phyloP scores from a whole-genome alignment of 768 basidiomycete genomes.

The Neoboletus magnificus region DNA sequence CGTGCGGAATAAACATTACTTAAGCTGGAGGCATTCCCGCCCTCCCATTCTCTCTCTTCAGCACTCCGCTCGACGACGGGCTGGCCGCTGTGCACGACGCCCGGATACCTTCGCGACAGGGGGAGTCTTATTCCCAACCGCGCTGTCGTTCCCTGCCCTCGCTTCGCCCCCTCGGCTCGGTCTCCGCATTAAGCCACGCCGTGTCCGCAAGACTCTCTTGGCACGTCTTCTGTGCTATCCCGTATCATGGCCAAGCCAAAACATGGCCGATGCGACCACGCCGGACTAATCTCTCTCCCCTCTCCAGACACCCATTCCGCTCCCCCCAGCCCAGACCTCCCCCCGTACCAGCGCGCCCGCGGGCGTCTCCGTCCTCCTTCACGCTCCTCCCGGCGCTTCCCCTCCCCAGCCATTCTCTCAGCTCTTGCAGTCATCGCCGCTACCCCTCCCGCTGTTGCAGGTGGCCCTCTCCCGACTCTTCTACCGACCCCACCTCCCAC shows the following conservation, averaged over 20 bases:
- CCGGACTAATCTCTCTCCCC: constrained; percentile 8
- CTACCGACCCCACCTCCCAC: constrained; percentile 41
- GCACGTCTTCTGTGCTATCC: constrained; percentile 36
- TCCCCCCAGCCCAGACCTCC: constrained; percentile 12
- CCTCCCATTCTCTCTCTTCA: constrained; percentile 1
- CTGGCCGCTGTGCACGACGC: constrained; percentile 1
- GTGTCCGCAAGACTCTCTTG: constrained; percentile 34
- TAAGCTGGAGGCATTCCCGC: constrained; percentile 19
- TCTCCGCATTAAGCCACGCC: constrained; percentile 32
- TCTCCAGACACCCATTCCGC: neutral
- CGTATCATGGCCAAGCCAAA: constrained; percentile 55
- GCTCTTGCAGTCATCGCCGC: constrained; percentile 55
- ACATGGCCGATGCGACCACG: constrained; percentile 30
- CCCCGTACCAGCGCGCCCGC: neutral
- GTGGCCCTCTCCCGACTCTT: constrained; percentile 38
- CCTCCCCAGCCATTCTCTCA: constrained; percentile 52
- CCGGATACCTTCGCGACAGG: neutral
- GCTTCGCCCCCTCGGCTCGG: constrained; percentile 5
- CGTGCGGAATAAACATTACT: constrained; percentile 17
- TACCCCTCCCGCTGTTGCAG: constrained; percentile 43
- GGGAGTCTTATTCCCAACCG: neutral
- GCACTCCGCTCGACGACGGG: constrained; percentile 7
- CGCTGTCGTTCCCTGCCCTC: neutral
- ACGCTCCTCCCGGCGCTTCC: constrained; percentile 26
- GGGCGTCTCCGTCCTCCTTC: neutral